These are phyloP conservation scores for Plasmodium chabaudi DNA, from an alignment of 169 alveolate species.

Conservation along the genomic window DNA sequence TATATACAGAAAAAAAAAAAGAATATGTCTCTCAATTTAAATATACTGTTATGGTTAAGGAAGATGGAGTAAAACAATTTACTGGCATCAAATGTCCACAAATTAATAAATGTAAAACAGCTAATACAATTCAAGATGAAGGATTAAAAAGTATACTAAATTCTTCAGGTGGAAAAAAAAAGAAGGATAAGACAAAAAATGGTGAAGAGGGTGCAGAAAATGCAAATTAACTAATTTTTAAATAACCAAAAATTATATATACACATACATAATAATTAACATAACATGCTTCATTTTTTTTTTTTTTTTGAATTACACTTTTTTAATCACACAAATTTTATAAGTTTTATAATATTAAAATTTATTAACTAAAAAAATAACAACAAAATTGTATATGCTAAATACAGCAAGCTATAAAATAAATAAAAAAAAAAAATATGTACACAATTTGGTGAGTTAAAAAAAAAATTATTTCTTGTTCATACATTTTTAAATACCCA, in stretches of 20 bases:
- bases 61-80: slow-evolving; percentile 90
- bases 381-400: background rate
- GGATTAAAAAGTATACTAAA: slow-evolving; percentile 22
- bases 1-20: slow-evolving; percentile 91
- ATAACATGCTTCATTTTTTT: slow-evolving; percentile 6
- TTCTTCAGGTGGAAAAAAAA: slow-evolving; percentile 20
- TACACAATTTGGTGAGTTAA: background rate
- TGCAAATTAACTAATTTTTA: slow-evolving; percentile 5
- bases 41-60: slow-evolving; percentile 91
- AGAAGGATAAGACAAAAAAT: slow-evolving; percentile 29
- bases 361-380: slow-evolving; percentile 23
- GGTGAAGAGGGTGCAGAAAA: slow-evolving; percentile 6
- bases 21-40: slow-evolving; percentile 95
- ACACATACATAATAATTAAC: background rate
- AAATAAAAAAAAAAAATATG: background rate
- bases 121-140: slow-evolving; percentile 53
- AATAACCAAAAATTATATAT: background rate
- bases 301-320: slow-evolving; percentile 28
- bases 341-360: slow-evolving; percentile 19
- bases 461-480: background rate
- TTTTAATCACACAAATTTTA: slow-evolving; percentile 16
- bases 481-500: background rate
- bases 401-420: background rate
- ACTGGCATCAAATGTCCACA: slow-evolving; percentile 81
- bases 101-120: slow-evolving; percentile 52